Percentiles rank a stretch among this genome's conserved stretches.
Conservation (phyloP, 129 eudicot genomes). For the Deinandra increscens region DNA sequence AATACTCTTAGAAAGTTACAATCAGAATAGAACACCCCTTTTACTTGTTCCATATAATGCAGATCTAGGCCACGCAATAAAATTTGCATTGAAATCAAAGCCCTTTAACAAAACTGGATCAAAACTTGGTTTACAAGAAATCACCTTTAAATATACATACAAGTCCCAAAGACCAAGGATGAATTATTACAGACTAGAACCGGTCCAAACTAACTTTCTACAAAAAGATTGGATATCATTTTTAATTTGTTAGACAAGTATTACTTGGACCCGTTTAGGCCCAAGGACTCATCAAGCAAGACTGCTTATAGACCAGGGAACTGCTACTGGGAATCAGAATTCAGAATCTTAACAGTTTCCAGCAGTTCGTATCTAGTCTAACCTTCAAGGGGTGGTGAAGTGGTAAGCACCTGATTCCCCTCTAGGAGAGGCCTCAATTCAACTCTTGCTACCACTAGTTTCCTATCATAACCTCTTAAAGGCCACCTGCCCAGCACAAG, state of each 20-base stretch:
- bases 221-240: neutral
- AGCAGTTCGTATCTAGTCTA: too few species aligned
- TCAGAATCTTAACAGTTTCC: too few species aligned
- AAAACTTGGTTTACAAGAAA: neutral
- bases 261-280: neutral
- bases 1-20: constrained; percentile 4
- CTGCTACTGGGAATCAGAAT: too few species aligned
- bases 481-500: too few species aligned
- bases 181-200: neutral
- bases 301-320: neutral
- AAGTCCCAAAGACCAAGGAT: too few species aligned
- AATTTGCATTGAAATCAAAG: neutral
- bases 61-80: neutral
- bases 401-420: too few species aligned
- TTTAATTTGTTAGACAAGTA: neutral
- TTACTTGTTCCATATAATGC: neutral
- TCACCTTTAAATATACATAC: neutral
- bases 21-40: neutral
- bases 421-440: too few species aligned
- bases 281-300: neutral
- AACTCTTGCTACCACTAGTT: too few species aligned
- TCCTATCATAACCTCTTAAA: too few species aligned
- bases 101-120: neutral
- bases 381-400: too few species aligned
- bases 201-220: neutral